Percentiles rank a stretch among this genome's conserved stretches.
Conservation (phyloP, 331 rosid species). For the Quercus tomentella region DNA sequence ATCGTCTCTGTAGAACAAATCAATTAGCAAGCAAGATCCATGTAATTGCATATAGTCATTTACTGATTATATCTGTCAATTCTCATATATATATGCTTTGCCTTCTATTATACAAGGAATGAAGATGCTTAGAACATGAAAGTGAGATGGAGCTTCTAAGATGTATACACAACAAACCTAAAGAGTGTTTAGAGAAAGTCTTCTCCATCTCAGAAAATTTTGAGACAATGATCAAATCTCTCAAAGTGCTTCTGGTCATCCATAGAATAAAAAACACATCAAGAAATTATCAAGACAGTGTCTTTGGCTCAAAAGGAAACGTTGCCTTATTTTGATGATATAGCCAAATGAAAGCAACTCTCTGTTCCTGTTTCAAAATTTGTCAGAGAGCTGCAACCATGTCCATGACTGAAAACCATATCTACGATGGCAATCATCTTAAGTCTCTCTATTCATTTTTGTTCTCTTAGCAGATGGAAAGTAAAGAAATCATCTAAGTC, state of each 20-base stretch:
- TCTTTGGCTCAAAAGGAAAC: background rate
- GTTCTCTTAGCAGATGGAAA: background rate
- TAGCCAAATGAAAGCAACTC: background rate
- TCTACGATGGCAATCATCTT: background rate
- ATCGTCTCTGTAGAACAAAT: conserved; percentile 60
- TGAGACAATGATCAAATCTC: conserved; percentile 69
- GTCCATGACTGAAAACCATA: background rate
- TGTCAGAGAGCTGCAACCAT: background rate
- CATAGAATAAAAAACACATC: conserved; percentile 23
- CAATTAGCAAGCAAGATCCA: conserved; percentile 2
- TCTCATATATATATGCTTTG: background rate
- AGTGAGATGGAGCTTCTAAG: conserved; percentile 9
- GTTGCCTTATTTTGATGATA: background rate
- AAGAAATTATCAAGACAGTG: background rate
- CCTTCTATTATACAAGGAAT: conserved; percentile 3
- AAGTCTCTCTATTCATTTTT: background rate
- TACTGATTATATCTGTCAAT: too few species aligned
- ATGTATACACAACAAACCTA: conserved; percentile 42
- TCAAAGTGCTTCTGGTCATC: conserved; percentile 73
- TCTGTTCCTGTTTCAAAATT: background rate
- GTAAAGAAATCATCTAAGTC: background rate
- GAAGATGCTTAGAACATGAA: conserved; percentile 5
- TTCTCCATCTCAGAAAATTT: conserved; percentile 81
- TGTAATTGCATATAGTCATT: too few species aligned
- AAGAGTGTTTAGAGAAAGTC: conserved; percentile 53